Evolutionary conservation across 495 filamentous ascomycete species (phyloP), one percentile per base, ranked within the genome.

Genomic region (Penicillium salamii): DNA sequence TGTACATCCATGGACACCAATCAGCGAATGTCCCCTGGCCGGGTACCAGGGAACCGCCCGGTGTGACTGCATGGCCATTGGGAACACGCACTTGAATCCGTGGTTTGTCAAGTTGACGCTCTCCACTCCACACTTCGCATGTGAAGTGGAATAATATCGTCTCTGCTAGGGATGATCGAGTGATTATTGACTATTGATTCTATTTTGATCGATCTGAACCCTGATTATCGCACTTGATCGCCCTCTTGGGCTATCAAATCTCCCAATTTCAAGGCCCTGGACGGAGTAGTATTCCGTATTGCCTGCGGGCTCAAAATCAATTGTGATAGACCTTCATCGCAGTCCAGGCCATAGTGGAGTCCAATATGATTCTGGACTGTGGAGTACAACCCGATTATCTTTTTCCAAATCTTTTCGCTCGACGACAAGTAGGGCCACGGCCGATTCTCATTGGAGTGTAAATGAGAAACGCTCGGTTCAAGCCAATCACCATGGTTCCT

Each of bases 401-500:
- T 32, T 32, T 17, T 13, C 19, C n/a, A n/a, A n/a, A n/a, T n/a
- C n/a, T n/a, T n/a, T n/a, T n/a, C n/a, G n/a, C n/a, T n/a, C n/a
- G n/a, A n/a, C n/a, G n/a, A n/a, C n/a, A 24, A 14, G 23, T 45
- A 45, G 45, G 33, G 45, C 24, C 14, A 38, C 21, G 12, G 21
- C 15, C 11, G n/a, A 19, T 46, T 26, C 14, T 39, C 19, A 48
- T 45, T 35, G 42, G 26, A 31, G 37, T 48, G 46, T 20, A 32
- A 20, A 31, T 17, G 12, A 36, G 32, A 23, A 28, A 33, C 45
- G 35, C 45, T 48, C 33, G 39, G 20, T 23, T 33, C 26, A 31
- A 23, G 31, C 49, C 53, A 56, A 52, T 59, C 35, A 55, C 28
- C 28, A 32, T 43, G 26, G 46, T 39, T 32, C 18, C 34, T 41